Conservation (phyloP, 2,329 filamentous ascomycete genomes). For the Periconia macrospinosa region DNA sequence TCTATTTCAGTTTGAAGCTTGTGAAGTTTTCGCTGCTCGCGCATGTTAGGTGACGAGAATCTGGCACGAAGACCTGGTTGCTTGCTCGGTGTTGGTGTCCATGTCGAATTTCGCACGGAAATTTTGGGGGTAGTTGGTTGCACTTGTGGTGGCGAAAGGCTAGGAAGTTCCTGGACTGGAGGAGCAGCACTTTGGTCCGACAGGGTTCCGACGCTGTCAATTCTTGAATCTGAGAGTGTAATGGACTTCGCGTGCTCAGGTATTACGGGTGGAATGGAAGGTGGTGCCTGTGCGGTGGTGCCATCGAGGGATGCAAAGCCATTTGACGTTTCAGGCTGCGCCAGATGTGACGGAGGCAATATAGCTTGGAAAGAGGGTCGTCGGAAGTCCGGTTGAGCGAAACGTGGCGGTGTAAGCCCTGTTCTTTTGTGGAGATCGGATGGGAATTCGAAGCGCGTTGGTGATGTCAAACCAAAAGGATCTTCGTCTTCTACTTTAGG, state of each 20-base stretch:
- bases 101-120: slow-evolving; percentile 24
- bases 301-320: slow-evolving; percentile 41
- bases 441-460: slow-evolving; percentile 44
- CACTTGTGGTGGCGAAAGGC: slow-evolving; percentile 1
- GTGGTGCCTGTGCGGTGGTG: slow-evolving; percentile 33
- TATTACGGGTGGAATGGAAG: slow-evolving; percentile 17
- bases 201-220: slow-evolving; percentile 30
- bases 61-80: slow-evolving; percentile 32
- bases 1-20: slow-evolving; percentile 45
- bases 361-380: slow-evolving; percentile 42
- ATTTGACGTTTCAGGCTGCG: slow-evolving; percentile 30
- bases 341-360: slow-evolving; percentile 32
- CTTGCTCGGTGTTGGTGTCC: slow-evolving; percentile 34
- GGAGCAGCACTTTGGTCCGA: slow-evolving; percentile 14
- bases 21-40: slow-evolving; percentile 41
- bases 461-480: slow-evolving; percentile 43
- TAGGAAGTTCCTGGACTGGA: slow-evolving; percentile 11
- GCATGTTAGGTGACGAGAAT: slow-evolving; percentile 45
- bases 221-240: slow-evolving; percentile 11
- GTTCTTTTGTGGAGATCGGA: slow-evolving; percentile 23
- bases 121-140: slow-evolving; percentile 16
- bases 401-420: slow-evolving; percentile 16
- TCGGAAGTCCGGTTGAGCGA: slow-evolving; percentile 26
- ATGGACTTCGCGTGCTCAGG: slow-evolving; percentile 13
- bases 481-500: slow-evolving; percentile 36